These are phyloP conservation scores for Arthrobotrys sinensis DNA, from an alignment of 2,329 filamentous ascomycete genomes.

Conservation along the genomic window DNA sequence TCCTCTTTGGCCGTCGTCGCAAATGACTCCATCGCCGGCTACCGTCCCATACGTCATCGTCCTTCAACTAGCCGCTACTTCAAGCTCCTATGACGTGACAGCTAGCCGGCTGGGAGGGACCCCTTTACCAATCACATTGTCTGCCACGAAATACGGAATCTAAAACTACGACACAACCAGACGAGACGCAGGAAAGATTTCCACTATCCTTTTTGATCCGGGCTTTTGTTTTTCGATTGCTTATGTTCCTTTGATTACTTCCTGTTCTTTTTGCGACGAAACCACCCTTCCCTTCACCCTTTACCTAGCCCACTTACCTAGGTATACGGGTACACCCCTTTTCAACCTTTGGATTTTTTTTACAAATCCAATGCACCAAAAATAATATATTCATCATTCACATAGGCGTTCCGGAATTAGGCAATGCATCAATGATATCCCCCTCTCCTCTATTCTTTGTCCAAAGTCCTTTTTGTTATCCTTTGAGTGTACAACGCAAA, in stretches of 20 bases:
- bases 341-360: neutral
- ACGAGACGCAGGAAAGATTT: constrained; percentile 13
- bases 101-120: constrained; percentile 56
- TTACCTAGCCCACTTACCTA: constrained; percentile 67
- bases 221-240: neutral
- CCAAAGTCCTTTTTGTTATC: constrained; percentile 1
- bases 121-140: constrained; percentile 31
- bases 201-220: constrained; percentile 6
- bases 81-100: constrained; percentile 54
- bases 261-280: constrained; percentile 22
- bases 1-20: constrained; percentile 51
- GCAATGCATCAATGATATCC: constrained; percentile 60
- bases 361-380: constrained; percentile 11
- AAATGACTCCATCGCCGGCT: constrained; percentile 61
- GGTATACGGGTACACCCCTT: constrained; percentile 5
- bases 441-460: constrained; percentile 37
- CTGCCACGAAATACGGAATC: constrained; percentile 51
- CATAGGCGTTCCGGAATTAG: constrained; percentile 51
- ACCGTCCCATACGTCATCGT: constrained; percentile 60
- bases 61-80: constrained; percentile 50
- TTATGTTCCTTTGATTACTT: constrained; percentile 6
- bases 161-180: constrained; percentile 27
- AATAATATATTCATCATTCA: constrained; percentile 40
- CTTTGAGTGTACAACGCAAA: constrained; percentile 47
- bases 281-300: neutral